These are phyloP conservation scores for Psilocybe sp. DNA, from an alignment of 768 basidiomycete genomes.

Conservation along the genomic window DNA sequence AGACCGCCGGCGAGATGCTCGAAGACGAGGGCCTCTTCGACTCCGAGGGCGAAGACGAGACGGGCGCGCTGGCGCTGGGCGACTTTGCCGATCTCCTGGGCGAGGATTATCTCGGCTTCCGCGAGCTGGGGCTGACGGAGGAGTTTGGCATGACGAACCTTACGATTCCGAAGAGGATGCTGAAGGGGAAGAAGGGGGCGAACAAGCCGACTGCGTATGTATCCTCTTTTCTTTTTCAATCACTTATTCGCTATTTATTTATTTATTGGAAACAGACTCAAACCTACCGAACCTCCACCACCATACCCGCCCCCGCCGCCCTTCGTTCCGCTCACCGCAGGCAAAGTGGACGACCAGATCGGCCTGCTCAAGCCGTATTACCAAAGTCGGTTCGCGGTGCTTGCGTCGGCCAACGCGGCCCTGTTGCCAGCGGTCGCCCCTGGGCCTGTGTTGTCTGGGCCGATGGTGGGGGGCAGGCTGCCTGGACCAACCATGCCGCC, in stretches of 20 bases:
- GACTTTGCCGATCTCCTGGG: conserved; percentile 86
- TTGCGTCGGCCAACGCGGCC: conserved; percentile 30
- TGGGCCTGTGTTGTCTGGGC: no score
- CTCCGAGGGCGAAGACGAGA: conserved; percentile 45
- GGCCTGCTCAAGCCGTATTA: conserved; percentile 82
- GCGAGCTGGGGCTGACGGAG: conserved; percentile 82
- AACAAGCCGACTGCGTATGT: conserved; percentile 50
- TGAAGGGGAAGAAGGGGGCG: conserved; percentile 59
- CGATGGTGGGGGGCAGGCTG: background rate
- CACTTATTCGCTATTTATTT: background rate
- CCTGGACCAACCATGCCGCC: conserved; percentile 18
- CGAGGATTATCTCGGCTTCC: conserved; percentile 90
- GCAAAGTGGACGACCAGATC: conserved; percentile 74
- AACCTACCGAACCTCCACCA: conserved; percentile 71
- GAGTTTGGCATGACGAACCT: conserved; percentile 81
- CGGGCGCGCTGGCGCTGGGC: conserved; percentile 50
- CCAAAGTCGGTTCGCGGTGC: conserved; percentile 47
- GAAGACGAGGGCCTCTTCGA: conserved; percentile 55
- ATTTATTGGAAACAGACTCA: conserved; percentile 37
- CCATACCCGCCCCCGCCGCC: conserved; percentile 85
- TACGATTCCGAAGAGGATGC: conserved; percentile 72
- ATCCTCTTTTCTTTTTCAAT: conserved; percentile 1
- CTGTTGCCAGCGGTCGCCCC: conserved; percentile 8
- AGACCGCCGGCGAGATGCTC: conserved; percentile 40
- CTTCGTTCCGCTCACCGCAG: conserved; percentile 68